A percentile compares a stretch with the other conserved stretches of the same genome.
phyloP scores from a whole-genome alignment of 345 rosid species.

The Eucalyptus regnans region DNA sequence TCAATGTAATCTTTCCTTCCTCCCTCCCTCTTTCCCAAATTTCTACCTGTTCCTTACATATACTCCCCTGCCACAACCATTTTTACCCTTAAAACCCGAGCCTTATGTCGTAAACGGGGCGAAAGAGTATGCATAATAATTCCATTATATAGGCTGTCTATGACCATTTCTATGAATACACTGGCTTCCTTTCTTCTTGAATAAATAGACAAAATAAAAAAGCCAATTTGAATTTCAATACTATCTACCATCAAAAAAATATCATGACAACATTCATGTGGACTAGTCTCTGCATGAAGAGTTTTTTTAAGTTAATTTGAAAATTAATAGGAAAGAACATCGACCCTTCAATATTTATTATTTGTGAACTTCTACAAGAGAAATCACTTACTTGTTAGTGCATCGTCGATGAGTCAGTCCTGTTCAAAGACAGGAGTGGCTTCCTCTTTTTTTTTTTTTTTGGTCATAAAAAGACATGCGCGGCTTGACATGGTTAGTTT shows the following conservation, averaged over 20 bases:
- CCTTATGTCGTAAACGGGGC: not conserved
- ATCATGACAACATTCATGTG: not conserved
- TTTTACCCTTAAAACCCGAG: not conserved
- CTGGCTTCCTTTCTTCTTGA: not conserved
- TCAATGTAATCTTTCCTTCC: slow-evolving; percentile 36
- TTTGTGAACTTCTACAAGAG: not conserved
- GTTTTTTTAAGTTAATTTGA: not conserved
- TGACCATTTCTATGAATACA: not conserved
- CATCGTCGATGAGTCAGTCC: not conserved
- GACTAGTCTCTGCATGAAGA: not conserved
- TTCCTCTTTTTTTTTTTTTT: not conserved
- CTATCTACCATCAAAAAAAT: not conserved
- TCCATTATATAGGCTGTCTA: not conserved
- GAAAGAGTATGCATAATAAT: not conserved
- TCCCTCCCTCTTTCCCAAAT: not conserved
- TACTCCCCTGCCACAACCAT: not conserved
- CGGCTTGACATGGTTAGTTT: not conserved
- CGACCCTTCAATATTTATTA: not conserved
- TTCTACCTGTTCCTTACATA: not conserved
- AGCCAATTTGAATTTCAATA: not conserved
- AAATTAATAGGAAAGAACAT: not conserved
- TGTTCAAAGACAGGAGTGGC: not conserved
- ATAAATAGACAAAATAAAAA: not conserved
- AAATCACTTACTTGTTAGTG: not conserved
- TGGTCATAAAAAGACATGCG: not conserved